phyloP scores from a whole-genome alignment of 2,329 filamentous ascomycete species.

The Paecilomyces dactylethromorphus region DNA sequence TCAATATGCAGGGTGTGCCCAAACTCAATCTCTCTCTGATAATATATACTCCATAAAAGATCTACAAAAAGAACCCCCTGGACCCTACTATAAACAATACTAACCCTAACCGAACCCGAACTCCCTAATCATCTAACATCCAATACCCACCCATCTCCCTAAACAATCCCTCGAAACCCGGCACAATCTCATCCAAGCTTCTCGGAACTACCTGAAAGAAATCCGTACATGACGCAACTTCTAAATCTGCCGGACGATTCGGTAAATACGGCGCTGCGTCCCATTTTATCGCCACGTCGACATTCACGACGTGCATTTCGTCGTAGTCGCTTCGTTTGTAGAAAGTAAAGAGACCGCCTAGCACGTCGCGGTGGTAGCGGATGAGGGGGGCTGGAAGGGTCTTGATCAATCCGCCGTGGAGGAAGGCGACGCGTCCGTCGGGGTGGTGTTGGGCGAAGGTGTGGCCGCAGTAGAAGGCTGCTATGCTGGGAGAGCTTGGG shows the following conservation, averaged over 20 bases:
- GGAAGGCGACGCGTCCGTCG: constrained; percentile 22
- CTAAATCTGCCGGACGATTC: constrained; percentile 9
- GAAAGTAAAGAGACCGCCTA: neutral
- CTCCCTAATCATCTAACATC: neutral
- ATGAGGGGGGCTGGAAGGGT: constrained; percentile 10
- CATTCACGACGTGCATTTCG: neutral
- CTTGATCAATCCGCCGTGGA: constrained; percentile 27
- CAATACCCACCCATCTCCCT: neutral
- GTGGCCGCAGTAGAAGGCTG: constrained; percentile 25
- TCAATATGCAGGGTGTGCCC: too few relatives aligned
- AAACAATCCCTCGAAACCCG: neutral
- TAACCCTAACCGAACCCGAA: too few relatives aligned
- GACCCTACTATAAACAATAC: too few relatives aligned
- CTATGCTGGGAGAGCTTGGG: too few relatives aligned
- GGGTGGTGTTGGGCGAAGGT: constrained; percentile 28
- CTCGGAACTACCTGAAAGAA: constrained; percentile 12
- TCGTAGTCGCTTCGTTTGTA: neutral
- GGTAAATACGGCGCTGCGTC: neutral
- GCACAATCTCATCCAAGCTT: constrained; percentile 15
- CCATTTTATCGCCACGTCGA: neutral
- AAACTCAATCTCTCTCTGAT: too few relatives aligned
- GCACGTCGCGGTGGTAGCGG: neutral
- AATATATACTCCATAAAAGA: too few relatives aligned
- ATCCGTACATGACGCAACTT: constrained; percentile 15
- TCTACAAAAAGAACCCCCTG: too few relatives aligned